phyloP scores from a whole-genome alignment of 2,329 filamentous ascomycete species.

The Botrytis porri region DNA sequence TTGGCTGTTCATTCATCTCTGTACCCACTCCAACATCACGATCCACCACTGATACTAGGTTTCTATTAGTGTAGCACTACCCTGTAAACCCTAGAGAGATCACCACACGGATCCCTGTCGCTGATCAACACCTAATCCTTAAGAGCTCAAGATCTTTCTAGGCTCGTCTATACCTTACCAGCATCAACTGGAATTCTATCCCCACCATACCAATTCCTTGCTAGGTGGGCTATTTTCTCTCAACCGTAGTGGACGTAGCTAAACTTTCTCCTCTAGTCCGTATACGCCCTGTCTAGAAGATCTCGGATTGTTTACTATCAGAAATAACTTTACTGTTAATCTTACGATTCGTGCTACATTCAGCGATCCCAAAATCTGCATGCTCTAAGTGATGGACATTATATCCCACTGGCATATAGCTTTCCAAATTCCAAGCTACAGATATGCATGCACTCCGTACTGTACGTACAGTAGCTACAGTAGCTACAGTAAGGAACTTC shows the following conservation, averaged over 20 bases:
- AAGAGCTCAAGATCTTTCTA: neutral
- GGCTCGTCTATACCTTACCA: neutral
- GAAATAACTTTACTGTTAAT: neutral
- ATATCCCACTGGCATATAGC: conserved; percentile 2
- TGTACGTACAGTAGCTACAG: neutral
- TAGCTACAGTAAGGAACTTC: neutral
- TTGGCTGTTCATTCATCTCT: neutral
- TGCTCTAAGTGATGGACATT: neutral
- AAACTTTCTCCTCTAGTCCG: neutral
- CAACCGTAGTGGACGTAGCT: neutral
- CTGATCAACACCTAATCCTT: neutral
- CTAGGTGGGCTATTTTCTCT: neutral
- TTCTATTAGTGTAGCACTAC: neutral
- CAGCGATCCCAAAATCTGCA: neutral
- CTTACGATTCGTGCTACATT: neutral
- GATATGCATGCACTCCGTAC: neutral
- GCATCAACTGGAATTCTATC: neutral
- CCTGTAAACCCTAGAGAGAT: neutral
- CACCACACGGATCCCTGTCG: neutral
- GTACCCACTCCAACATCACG: neutral
- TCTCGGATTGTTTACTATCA: neutral
- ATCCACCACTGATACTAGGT: neutral
- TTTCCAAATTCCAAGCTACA: neutral
- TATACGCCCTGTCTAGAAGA: neutral
- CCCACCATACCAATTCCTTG: neutral